These are phyloP conservation scores for Tranzscheliella williamsii DNA, from an alignment of 1,284 basidiomycete species.

Conservation along the genomic window DNA sequence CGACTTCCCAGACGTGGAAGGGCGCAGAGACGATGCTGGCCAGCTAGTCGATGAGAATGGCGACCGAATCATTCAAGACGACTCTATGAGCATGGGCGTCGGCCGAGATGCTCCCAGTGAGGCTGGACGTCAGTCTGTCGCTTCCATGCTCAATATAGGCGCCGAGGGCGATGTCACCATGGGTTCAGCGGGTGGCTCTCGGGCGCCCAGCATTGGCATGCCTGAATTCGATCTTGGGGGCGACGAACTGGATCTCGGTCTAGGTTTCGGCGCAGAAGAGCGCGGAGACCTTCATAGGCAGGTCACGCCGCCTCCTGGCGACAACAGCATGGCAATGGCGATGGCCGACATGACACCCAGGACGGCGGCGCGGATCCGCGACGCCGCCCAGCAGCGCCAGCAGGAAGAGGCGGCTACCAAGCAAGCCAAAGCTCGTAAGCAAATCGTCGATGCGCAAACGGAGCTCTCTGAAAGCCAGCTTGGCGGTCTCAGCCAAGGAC, in stretches of 20 bases:
- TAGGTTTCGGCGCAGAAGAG: conserved; percentile 25
- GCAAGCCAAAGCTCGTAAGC: conserved; percentile 56
- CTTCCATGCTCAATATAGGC: conserved; percentile 37
- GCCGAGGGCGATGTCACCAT: conserved; percentile 30
- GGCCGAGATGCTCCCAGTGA: conserved; percentile 52
- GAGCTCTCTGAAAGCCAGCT: conserved; percentile 64
- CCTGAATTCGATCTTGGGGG: conserved; percentile 34
- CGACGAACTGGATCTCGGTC: conserved; percentile 69
- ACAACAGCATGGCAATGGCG: conserved; percentile 40
- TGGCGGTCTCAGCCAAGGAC: conserved; percentile 28
- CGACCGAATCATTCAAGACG: conserved; percentile 61
- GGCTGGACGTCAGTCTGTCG: conserved; percentile 37
- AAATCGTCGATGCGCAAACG: conserved; percentile 64
- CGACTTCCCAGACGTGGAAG: conserved; percentile 61
- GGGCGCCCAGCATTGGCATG: conserved; percentile 33
- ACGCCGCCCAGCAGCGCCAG: conserved; percentile 42
- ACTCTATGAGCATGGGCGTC: conserved; percentile 52
- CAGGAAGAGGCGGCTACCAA: conserved; percentile 39
- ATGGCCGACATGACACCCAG: conserved; percentile 65
- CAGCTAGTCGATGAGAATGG: conserved; percentile 46
- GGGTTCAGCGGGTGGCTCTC: conserved; percentile 29
- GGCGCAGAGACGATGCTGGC: conserved; percentile 34
- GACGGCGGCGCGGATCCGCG: conserved; percentile 62
- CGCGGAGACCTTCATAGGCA: conserved; percentile 25
- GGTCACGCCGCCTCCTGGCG: conserved; percentile 34